Conservation (phyloP, 2,329 filamentous ascomycete species). For the Fusarium algeriense region DNA sequence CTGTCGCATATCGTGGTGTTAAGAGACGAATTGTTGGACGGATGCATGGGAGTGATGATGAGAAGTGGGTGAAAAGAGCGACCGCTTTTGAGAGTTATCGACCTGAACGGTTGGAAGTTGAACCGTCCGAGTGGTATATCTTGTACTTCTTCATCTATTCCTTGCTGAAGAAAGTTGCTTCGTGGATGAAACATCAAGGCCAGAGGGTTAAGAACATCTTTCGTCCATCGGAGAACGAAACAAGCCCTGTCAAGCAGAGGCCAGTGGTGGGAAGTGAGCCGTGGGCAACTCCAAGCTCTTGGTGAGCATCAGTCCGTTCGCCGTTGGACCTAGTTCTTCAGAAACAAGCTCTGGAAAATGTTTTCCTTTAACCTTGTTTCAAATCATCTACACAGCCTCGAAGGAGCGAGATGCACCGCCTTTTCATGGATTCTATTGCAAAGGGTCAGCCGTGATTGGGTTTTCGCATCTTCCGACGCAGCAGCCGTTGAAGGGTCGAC, state of each 20-base stretch:
- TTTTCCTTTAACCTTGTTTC: neutral
- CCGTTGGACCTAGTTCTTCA: neutral
- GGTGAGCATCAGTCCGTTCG: neutral
- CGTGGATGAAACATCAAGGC: neutral
- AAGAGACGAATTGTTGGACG: neutral
- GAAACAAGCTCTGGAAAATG: neutral
- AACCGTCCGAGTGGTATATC: conserved; percentile 12
- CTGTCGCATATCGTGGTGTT: neutral
- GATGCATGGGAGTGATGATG: neutral
- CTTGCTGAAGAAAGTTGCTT: rapidly evolving
- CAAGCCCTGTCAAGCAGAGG: neutral
- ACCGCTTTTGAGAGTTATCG: conserved; percentile 1
- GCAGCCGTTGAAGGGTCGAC: rapidly evolving
- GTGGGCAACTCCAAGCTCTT: neutral
- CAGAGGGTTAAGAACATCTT: neutral
- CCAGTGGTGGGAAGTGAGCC: neutral
- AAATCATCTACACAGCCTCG: neutral
- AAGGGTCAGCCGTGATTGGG: neutral
- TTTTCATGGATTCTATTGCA: neutral
- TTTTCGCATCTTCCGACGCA: neutral
- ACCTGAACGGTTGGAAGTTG: neutral
- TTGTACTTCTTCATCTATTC: neutral
- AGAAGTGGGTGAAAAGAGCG: neutral
- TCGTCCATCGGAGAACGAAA: neutral
- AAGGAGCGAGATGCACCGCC: neutral